These are phyloP conservation scores for Phytophthora litchii DNA, from an alignment of 352 stramenopile genomes.

Conservation along the genomic window DNA sequence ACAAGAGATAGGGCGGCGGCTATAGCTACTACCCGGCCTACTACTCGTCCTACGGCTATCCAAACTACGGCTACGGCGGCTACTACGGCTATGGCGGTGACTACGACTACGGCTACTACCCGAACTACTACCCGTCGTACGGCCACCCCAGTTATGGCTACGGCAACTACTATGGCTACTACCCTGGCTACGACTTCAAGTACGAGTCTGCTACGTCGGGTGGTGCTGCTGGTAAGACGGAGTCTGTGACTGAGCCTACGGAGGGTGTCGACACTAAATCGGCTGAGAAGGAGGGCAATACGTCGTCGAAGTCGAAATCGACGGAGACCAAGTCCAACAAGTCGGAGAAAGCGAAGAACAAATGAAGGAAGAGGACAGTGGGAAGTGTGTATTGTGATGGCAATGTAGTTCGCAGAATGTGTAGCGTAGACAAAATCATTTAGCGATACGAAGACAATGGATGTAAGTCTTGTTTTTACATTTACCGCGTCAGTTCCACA, in stretches of 20 bases:
- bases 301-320: not conserved
- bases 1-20: conserved; percentile 2
- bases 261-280: not conserved
- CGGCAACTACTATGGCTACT: not conserved
- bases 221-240: not conserved
- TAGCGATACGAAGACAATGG: too few relatives aligned
- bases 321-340: conserved; percentile 1
- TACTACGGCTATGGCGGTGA: not conserved
- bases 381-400: too few relatives aligned
- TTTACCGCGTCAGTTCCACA: too few relatives aligned
- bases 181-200: conserved; percentile 1
- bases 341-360: conserved; percentile 1
- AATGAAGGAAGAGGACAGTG: not conserved
- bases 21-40: not conserved
- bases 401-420: too few relatives aligned
- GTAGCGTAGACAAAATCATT: too few relatives aligned
- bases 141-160: not conserved
- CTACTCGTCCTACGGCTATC: too few relatives aligned
- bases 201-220: conserved; percentile 1
- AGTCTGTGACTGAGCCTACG: conserved; percentile 1
- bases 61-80: not conserved
- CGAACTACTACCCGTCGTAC: conserved; percentile 6
- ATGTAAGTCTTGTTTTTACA: too few relatives aligned
- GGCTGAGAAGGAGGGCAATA: not conserved
- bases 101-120: conserved; percentile 4